These are phyloP conservation scores for Dalbergia oliveri DNA, from an alignment of 306 rosid genomes.

Conservation along the genomic window DNA sequence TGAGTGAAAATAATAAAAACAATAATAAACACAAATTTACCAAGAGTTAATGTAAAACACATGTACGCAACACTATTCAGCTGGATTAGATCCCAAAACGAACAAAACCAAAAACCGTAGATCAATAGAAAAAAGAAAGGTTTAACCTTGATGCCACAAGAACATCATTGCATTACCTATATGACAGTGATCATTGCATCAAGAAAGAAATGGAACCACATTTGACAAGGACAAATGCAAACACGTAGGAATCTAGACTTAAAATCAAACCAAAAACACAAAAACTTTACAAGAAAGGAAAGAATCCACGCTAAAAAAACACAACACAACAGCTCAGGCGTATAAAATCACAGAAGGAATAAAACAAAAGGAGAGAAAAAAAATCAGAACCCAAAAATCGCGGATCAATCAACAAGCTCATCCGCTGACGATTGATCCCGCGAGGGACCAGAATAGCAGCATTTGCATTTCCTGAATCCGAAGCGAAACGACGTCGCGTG, in stretches of 20 bases:
- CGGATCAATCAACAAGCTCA: slow-evolving; percentile 38
- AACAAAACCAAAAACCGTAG: neutral
- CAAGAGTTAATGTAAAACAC: neutral
- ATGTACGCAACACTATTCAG: neutral
- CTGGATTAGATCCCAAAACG: slow-evolving; percentile 33
- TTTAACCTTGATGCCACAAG: neutral
- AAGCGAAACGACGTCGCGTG: slow-evolving; percentile 34
- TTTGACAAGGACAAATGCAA: slow-evolving; percentile 16
- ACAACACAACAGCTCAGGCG: slow-evolving; percentile 11
- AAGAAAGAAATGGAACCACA: slow-evolving; percentile 6
- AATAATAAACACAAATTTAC: neutral
- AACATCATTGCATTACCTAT: neutral
- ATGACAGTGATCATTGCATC: neutral
- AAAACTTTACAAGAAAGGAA: neutral
- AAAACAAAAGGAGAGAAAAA: neutral
- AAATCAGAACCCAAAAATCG: slow-evolving; percentile 6
- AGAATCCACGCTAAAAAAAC: slow-evolving; percentile 6
- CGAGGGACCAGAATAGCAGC: neutral
- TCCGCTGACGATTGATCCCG: slow-evolving; percentile 27
- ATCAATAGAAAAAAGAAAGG: slow-evolving; percentile 1
- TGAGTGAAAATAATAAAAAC: neutral
- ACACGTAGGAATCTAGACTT: neutral
- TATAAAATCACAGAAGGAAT: neutral
- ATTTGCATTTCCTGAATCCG: slow-evolving; percentile 38
- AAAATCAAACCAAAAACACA: slow-evolving; percentile 8